phyloP scores from a whole-genome alignment of 2,329 filamentous ascomycete species.

The Aspergillus proliferans region DNA sequence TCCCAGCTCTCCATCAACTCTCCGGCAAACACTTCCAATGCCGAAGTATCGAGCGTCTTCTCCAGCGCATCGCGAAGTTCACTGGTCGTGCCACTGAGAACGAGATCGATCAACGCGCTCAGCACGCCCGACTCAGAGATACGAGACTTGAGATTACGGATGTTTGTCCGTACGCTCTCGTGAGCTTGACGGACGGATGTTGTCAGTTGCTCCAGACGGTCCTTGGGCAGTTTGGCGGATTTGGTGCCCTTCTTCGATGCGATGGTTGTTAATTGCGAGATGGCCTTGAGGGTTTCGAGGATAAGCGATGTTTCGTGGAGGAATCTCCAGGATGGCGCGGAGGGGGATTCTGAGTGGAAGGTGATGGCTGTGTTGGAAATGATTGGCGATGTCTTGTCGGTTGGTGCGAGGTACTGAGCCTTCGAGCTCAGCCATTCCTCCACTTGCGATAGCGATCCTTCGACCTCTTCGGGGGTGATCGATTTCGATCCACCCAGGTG shows the following conservation, averaged over 20 bases:
- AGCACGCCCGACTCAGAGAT: slow-evolving; percentile 37
- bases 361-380: slow-evolving; percentile 20
- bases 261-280: slow-evolving; percentile 27
- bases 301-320: slow-evolving; percentile 33
- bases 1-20: slow-evolving; percentile 44
- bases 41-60: slow-evolving; percentile 30
- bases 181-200: slow-evolving; percentile 21
- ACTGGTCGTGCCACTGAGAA: slow-evolving; percentile 22
- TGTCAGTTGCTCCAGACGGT: slow-evolving; percentile 25
- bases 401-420: slow-evolving; percentile 15
- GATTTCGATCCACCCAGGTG: slow-evolving; percentile 30
- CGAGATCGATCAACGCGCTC: slow-evolving; percentile 36
- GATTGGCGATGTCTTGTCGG: slow-evolving; percentile 15
- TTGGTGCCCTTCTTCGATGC: slow-evolving; percentile 28
- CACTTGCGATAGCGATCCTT: slow-evolving; percentile 21
- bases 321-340: slow-evolving; percentile 36
- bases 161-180: slow-evolving; percentile 30
- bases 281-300: slow-evolving; percentile 37
- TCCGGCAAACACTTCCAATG: slow-evolving; percentile 39
- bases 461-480: slow-evolving; percentile 22
- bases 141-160: slow-evolving; percentile 30
- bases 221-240: slow-evolving; percentile 26
- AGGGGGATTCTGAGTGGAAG: slow-evolving; percentile 17
- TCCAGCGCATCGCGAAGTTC: slow-evolving; percentile 29
- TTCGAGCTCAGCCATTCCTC: slow-evolving; percentile 28